These are phyloP conservation scores for Hygrophorus pudorinus DNA, from an alignment of 768 basidiomycete genomes.

Conservation along the genomic window DNA sequence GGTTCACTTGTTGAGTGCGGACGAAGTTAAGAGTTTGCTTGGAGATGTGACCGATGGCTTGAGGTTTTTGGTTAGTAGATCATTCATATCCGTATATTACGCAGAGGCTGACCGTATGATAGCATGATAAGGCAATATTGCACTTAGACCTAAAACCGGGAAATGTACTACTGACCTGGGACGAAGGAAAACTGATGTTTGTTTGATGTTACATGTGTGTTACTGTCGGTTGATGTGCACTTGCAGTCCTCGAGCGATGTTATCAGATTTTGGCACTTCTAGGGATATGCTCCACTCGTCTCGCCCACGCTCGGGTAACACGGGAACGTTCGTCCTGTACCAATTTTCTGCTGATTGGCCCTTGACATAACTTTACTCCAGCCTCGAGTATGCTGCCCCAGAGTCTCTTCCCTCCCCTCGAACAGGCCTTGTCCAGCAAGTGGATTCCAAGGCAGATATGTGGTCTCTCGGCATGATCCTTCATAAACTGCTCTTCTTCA, in stretches of 20 bases:
- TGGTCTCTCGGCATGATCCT: slow-evolving; percentile 97
- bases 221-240: background rate
- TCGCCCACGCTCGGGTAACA: slow-evolving; percentile 76
- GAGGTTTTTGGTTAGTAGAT: slow-evolving; percentile 61
- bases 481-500: slow-evolving; percentile 88
- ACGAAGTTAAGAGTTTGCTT: slow-evolving; percentile 76
- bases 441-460: slow-evolving; percentile 89
- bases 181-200: slow-evolving; percentile 75
- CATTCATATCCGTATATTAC: background rate
- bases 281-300: slow-evolving; percentile 76
- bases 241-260: slow-evolving; percentile 80
- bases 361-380: slow-evolving; percentile 16
- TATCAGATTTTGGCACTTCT: slow-evolving; percentile 93
- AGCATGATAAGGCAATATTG: slow-evolving; percentile 80
- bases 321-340: slow-evolving; percentile 67
- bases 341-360: background rate
- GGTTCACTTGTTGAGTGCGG: slow-evolving; percentile 75
- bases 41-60: slow-evolving; percentile 81
- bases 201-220: slow-evolving; percentile 15
- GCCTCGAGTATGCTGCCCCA: slow-evolving; percentile 82
- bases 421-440: slow-evolving; percentile 55
- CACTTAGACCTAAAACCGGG: slow-evolving; percentile 93
- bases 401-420: slow-evolving; percentile 69
- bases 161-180: slow-evolving; percentile 88
- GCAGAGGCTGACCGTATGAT: background rate